phyloP scores from a whole-genome alignment of 768 basidiomycete species.

The Pleurotus giganteus region DNA sequence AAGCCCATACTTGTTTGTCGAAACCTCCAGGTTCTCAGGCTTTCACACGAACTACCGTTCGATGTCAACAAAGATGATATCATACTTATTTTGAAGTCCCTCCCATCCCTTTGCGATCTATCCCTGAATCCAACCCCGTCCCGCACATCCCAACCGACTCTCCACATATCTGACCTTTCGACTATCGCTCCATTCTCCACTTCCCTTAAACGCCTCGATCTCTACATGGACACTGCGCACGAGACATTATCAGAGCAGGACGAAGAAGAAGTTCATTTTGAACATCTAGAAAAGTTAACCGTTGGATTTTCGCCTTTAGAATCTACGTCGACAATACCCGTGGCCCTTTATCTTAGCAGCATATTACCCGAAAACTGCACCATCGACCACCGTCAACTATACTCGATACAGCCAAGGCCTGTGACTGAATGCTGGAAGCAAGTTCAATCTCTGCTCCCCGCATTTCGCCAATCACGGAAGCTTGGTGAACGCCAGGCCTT shows the following conservation, averaged over 20 bases:
- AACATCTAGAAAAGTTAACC: not conserved
- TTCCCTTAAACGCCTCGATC: not conserved
- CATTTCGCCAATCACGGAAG: too few species aligned
- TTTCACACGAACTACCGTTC: not conserved
- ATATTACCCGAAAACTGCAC: not conserved
- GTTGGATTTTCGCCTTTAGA: not conserved
- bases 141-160: not conserved
- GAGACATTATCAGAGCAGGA: not conserved
- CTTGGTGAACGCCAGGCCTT: too few species aligned
- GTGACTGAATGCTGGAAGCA: too few species aligned
- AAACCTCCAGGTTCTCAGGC: not conserved
- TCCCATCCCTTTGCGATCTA: not conserved
- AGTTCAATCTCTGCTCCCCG: too few species aligned
- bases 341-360: not conserved
- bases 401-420: too few species aligned
- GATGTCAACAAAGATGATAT: not conserved
- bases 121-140: not conserved
- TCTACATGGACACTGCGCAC: not conserved
- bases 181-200: not conserved
- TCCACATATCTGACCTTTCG: not conserved
- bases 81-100: not conserved
- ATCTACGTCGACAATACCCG: not conserved
- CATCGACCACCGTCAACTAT: too few species aligned
- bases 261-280: not conserved
- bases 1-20: not conserved